Base-by-base conservation (phyloP, 768 basidiomycete genomes). In the Leccinum subgranulosum region DNA sequence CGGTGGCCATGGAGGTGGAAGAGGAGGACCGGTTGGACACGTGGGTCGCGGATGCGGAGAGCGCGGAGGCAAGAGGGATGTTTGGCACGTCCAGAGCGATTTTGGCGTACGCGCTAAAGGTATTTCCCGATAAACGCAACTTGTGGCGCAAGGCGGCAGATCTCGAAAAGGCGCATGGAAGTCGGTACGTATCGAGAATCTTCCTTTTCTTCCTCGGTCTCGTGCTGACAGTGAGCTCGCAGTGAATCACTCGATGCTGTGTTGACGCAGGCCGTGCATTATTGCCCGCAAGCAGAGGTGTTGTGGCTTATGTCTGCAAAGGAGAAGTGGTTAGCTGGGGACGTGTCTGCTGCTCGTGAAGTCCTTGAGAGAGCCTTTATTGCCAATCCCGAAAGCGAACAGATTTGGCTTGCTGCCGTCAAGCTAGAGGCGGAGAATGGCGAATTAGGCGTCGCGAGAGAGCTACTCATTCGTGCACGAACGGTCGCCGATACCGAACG, bases 221-320 rank as follows among this genome's bases (percentile, higher is more conserved):
- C 17, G 36, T 51, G 55, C 23, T 54, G 29, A 64, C 43, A 27
- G 36, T 36, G n/a, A 43, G 43, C 53, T 54, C 61, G 27, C 63
- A 89, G 87, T 58, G 88, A 92, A 65, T 85, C 88, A 43, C 79
- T 97, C 28, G 86, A 94, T 66, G 86, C 86, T 1, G 84, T 98
- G 4, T 83, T 98, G 45, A 79, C 78, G 47, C 83, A 88, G 31
- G 94, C 96, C 0, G 93, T 95, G 25, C 80, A 88, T 54, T 87
- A 94, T 68, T 96, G 94, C 65, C 97, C 96, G 0, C 92, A 94
- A 63, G 95, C 94, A 1, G 96, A 98, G 72, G 90, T 94, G 0
- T 77, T 99, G 6, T 98, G 97, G 97, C 81, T 98, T 31, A 98
- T 98, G 94, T 84, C 88, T 51, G 97, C 96, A 3, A 99, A 99